Conservation (phyloP, 306 rosid genomes). For the Lagenaria siceraria region DNA sequence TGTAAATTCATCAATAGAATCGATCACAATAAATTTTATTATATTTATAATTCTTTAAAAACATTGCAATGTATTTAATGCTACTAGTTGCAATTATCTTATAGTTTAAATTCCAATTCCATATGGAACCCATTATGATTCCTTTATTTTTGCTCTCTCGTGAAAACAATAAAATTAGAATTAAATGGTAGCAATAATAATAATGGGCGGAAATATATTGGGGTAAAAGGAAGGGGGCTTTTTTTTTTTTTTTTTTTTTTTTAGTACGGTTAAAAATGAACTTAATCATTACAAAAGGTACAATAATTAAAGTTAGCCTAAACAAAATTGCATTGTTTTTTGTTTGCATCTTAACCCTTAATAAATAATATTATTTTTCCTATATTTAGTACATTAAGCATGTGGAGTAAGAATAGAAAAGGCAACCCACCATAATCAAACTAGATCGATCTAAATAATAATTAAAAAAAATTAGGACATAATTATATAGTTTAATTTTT, state of each 20-base stretch:
- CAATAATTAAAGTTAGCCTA: neutral
- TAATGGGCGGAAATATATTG: neutral
- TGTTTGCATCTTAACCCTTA: neutral
- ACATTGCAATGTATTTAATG: too few species aligned
- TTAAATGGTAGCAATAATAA: too few species aligned
- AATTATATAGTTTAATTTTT: neutral
- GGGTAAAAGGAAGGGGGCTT: neutral
- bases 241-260: too few species aligned
- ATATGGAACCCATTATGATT: neutral
- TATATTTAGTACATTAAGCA: neutral
- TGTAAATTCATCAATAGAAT: too few species aligned
- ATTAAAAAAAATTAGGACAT: neutral
- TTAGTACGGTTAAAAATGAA: too few species aligned
- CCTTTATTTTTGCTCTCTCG: neutral
- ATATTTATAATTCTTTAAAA: too few species aligned
- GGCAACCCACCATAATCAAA: neutral
- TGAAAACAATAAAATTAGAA: neutral
- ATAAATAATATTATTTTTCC: neutral
- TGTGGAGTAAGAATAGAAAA: neutral
- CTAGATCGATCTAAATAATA: neutral
- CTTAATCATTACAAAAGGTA: neutral
- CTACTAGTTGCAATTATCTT: too few species aligned
- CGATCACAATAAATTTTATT: too few species aligned
- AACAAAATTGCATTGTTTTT: neutral
- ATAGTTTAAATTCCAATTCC: too few species aligned